phyloP scores from a whole-genome alignment of 192 early-diverging fungal genomes.

The Spinellus fusiger region DNA sequence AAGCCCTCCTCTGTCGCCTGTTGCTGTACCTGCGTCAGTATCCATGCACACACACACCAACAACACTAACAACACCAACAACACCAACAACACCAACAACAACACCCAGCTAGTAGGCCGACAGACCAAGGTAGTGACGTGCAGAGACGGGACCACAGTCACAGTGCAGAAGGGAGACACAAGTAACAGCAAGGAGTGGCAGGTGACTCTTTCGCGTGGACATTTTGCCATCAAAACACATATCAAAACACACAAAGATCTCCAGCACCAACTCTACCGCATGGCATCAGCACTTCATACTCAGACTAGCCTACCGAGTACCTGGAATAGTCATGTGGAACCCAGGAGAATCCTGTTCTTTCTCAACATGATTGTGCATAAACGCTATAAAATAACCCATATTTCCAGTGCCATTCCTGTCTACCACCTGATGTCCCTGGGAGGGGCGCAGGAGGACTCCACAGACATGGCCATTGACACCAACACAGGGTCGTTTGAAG shows the following conservation, averaged over 20 bases:
- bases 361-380: not conserved
- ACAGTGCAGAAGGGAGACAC: not conserved
- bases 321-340: not conserved
- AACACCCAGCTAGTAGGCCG: too few relatives aligned
- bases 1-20: too few relatives aligned
- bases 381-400: constrained; percentile 6
- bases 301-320: not conserved
- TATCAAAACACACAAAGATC: constrained; percentile 2
- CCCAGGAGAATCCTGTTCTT: not conserved
- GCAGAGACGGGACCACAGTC: not conserved
- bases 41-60: too few relatives aligned
- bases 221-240: not conserved
- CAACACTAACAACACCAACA: too few relatives aligned
- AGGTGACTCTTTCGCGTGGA: not conserved
- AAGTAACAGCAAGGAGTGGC: not conserved
- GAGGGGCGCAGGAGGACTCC: not conserved
- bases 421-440: not conserved
- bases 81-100: too few relatives aligned
- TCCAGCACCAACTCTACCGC: not conserved
- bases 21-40: too few relatives aligned
- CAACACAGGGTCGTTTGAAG: not conserved
- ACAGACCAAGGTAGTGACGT: too few relatives aligned
- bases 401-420: not conserved
- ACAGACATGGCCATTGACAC: not conserved
- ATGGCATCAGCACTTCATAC: constrained; percentile 1